Evolutionary conservation across 2,329 filamentous ascomycete species (phyloP).

Genomic region (Neocatenulostroma microsporum): DNA sequence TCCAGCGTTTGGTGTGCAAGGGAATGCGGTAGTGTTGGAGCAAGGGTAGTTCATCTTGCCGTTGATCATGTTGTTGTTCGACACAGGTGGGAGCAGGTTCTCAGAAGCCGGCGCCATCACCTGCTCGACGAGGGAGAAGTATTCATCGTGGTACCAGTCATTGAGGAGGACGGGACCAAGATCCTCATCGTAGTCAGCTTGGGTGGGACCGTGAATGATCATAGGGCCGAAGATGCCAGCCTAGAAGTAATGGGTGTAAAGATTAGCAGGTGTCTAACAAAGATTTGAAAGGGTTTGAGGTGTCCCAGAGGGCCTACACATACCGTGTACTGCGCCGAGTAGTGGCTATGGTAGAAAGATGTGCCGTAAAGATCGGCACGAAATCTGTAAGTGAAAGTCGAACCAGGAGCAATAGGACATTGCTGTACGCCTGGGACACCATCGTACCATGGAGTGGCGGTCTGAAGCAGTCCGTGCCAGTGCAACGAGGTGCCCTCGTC

Average conservation of each 20-base stretch:
- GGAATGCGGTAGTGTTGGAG: slow-evolving; percentile 10
- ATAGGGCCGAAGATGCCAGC: too few relatives aligned
- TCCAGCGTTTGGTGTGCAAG: slow-evolving; percentile 25
- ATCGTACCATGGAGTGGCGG: slow-evolving; percentile 47
- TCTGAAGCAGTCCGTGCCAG: slow-evolving; percentile 45
- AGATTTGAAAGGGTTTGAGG: too few relatives aligned
- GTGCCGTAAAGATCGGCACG: slow-evolving; percentile 35
- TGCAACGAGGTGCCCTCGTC: slow-evolving; percentile 44
- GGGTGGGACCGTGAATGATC: slow-evolving; percentile 38
- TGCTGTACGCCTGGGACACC: slow-evolving; percentile 42
- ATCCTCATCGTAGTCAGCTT: slow-evolving; percentile 38
- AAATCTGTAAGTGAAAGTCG: slow-evolving; percentile 33
- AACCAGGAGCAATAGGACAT: slow-evolving; percentile 37
- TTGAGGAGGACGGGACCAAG: slow-evolving; percentile 36
- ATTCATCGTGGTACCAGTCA: slow-evolving; percentile 37
- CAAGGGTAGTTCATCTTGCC: slow-evolving; percentile 24
- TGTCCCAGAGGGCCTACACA: too few relatives aligned
- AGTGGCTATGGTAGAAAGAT: slow-evolving; percentile 37
- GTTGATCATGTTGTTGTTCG: slow-evolving; percentile 29
- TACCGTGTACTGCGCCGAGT: slow-evolving; percentile 36
- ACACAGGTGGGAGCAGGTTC: slow-evolving; percentile 19
- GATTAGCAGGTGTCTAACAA: too few relatives aligned
- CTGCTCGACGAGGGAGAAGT: slow-evolving; percentile 24
- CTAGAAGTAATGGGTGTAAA: too few relatives aligned
- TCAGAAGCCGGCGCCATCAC: slow-evolving; percentile 22